Conservation (phyloP, 2,329 filamentous ascomycete species). For the Periconia sp. region DNA sequence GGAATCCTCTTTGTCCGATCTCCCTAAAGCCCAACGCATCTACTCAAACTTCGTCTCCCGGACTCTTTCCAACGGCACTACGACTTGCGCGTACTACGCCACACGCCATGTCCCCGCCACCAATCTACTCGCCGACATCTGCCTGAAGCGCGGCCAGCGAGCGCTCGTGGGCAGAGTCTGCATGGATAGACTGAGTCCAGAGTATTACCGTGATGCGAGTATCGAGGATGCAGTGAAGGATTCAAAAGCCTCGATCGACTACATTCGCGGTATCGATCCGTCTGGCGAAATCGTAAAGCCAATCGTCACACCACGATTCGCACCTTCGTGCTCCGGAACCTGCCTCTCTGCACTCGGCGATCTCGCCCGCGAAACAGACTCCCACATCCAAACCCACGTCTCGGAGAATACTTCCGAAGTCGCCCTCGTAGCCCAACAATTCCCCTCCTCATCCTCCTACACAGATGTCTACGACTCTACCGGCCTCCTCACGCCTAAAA, state of each 20-base stretch:
- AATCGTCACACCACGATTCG: constrained; percentile 76
- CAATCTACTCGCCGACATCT: constrained; percentile 88
- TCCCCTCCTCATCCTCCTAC: constrained; percentile 70
- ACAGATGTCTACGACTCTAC: constrained; percentile 78
- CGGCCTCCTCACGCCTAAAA: constrained; percentile 72
- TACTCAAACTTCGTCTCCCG: constrained; percentile 80
- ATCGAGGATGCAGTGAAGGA: constrained; percentile 64
- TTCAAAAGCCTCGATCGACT: constrained; percentile 52
- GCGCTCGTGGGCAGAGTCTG: constrained; percentile 94
- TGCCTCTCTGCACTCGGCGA: constrained; percentile 69
- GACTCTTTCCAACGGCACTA: constrained; percentile 89
- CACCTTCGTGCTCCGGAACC: constrained; percentile 59
- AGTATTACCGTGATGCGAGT: constrained; percentile 79
- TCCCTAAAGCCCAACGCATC: constrained; percentile 68
- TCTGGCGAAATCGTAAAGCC: constrained; percentile 70
- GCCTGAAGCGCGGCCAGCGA: constrained; percentile 78
- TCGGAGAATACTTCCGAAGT: constrained; percentile 82
- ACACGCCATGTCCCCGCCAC: constrained; percentile 86
- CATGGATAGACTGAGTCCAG: constrained; percentile 81
- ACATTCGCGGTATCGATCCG: constrained; percentile 73
- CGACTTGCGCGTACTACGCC: constrained; percentile 92
- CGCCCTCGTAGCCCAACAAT: constrained; percentile 71
- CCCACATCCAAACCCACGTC: constrained; percentile 88
- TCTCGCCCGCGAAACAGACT: constrained; percentile 65
- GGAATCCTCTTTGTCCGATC: constrained; percentile 74